Conservation (phyloP, 177 flowering plant genomes). For the Vitis hybrid region DNA sequence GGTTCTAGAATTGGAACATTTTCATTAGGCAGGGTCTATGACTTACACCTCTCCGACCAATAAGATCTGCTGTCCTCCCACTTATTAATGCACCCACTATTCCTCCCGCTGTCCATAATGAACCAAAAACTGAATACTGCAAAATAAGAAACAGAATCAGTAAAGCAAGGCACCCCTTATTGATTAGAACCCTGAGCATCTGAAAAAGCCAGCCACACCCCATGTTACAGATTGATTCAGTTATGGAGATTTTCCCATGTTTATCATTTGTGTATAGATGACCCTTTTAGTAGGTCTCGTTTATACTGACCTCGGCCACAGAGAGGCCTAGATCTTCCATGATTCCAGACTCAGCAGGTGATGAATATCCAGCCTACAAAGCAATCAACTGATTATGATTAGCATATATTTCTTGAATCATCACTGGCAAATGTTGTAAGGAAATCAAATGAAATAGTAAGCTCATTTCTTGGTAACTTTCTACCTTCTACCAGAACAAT, state of each 20-base stretch:
- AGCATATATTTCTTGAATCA: no score
- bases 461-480: no score
- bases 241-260: no score
- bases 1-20: not conserved
- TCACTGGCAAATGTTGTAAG: no score
- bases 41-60: constrained; percentile 57
- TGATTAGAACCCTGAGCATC: no score
- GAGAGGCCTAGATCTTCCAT: constrained; percentile 19
- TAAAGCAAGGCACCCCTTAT: no score
- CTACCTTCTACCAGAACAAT: no score
- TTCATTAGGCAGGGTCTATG: not conserved
- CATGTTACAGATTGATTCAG: no score
- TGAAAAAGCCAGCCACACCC: no score
- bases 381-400: not conserved
- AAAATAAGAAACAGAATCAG: not conserved
- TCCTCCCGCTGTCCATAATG: constrained; percentile 59
- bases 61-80: constrained; percentile 45
- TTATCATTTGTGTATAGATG: no score
- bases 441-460: no score
- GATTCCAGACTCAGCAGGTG: constrained; percentile 24
- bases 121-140: constrained; percentile 65
- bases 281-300: no score
- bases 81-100: constrained; percentile 48
- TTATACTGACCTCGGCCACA: constrained; percentile 11
- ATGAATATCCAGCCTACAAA: constrained; percentile 19